Percentiles rank a stretch among this genome's conserved stretches.
Evolutionary conservation across 2,329 filamentous ascomycete genomes (phyloP).

Genomic region (Colletotrichum cuscutae): DNA sequence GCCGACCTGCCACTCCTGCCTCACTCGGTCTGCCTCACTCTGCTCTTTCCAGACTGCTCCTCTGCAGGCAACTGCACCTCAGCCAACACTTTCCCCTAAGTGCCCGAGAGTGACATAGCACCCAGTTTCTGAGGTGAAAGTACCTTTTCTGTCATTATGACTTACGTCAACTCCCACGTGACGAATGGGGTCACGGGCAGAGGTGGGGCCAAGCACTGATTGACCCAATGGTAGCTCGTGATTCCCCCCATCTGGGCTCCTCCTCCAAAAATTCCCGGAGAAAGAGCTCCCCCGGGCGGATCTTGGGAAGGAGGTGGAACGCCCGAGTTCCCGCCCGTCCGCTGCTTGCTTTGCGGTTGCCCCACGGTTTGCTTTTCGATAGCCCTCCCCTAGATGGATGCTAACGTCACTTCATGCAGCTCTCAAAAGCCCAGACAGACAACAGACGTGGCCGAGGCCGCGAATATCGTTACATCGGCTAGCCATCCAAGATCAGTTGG

Average conservation of each 20-base stretch:
- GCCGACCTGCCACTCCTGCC: neutral
- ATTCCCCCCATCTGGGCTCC: neutral
- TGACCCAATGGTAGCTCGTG: neutral
- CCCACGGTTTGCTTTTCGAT: neutral
- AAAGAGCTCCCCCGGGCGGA: constrained; percentile 17
- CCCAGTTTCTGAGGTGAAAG: no score
- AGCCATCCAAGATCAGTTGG: neutral
- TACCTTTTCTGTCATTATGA: no score
- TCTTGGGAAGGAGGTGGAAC: neutral
- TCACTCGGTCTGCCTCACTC: neutral
- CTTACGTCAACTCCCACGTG: constrained; percentile 34
- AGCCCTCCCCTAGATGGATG: no score
- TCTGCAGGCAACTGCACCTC: neutral
- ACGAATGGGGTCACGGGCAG: neutral
- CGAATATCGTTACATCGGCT: neutral
- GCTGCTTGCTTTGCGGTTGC: neutral
- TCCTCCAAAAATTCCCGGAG: neutral
- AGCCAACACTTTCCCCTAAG: constrained; percentile 4
- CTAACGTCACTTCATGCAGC: neutral
- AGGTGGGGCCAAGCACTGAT: neutral
- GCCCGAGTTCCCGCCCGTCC: neutral
- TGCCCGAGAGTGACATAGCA: no score
- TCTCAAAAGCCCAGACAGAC: neutral
- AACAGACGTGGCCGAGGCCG: neutral
- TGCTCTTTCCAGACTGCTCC: neutral